These are phyloP conservation scores for Penicillium sp. DNA, from an alignment of 2,329 filamentous ascomycete species.

Conservation along the genomic window DNA sequence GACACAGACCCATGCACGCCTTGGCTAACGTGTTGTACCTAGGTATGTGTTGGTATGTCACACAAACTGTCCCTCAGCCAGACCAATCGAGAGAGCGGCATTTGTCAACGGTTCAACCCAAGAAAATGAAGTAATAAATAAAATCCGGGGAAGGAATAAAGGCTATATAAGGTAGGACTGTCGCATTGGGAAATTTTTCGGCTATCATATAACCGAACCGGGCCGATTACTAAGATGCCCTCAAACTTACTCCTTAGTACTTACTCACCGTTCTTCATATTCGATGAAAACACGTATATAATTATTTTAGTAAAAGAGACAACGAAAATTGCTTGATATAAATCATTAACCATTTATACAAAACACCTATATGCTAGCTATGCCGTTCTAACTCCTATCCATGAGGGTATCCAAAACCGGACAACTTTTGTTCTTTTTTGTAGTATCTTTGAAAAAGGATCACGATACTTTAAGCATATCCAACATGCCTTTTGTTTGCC, in stretches of 20 bases:
- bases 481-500: conserved; percentile 81
- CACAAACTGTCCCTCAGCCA: not conserved
- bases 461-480: conserved; percentile 57
- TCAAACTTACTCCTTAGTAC: too few species aligned
- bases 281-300: not conserved
- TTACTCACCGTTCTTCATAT: not conserved
- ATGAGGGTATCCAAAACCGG: conserved; percentile 14
- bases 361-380: not conserved
- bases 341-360: not conserved
- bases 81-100: conserved; percentile 8
- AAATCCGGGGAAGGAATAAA: conserved; percentile 1
- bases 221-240: not conserved
- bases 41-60: not conserved
- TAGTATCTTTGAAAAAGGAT: not conserved
- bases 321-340: not conserved
- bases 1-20: not conserved
- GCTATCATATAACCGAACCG: conserved; percentile 11
- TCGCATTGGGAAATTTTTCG: not conserved
- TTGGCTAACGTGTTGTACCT: not conserved
- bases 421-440: conserved; percentile 4
- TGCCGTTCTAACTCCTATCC: conserved; percentile 11
- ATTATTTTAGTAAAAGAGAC: not conserved
- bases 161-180: not conserved
- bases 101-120: conserved; percentile 2
- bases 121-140: not conserved